phyloP scores from a whole-genome alignment of 2,329 filamentous ascomycete genomes.

The Sporothrix phasma region DNA sequence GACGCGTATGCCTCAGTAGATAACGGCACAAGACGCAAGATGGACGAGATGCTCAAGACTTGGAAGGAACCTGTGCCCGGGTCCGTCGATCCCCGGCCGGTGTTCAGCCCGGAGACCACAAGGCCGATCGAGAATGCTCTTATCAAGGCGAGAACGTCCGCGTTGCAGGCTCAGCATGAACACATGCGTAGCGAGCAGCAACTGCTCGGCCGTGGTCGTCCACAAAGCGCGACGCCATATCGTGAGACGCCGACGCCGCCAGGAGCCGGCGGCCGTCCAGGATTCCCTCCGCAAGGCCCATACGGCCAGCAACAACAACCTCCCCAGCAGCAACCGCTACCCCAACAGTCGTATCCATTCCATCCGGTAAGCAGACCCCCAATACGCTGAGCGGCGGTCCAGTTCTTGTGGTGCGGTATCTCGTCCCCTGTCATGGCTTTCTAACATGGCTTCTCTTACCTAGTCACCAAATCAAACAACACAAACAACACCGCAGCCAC shows the following conservation, averaged over 20 bases:
- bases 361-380: slow-evolving; percentile 18
- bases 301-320: slow-evolving; percentile 26
- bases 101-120: slow-evolving; percentile 80
- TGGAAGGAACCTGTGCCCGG: slow-evolving; percentile 97
- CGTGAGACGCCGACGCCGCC: slow-evolving; percentile 69
- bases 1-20: slow-evolving; percentile 89
- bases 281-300: slow-evolving; percentile 24
- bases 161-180: slow-evolving; percentile 49
- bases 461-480: slow-evolving; percentile 20
- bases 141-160: slow-evolving; percentile 63
- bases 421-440: neutral
- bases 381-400: neutral
- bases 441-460: neutral
- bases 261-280: slow-evolving; percentile 28
- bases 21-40: slow-evolving; percentile 68
- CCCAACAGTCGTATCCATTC: slow-evolving; percentile 23
- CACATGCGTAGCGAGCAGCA: slow-evolving; percentile 47
- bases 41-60: slow-evolving; percentile 95
- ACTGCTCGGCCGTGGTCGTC: slow-evolving; percentile 36
- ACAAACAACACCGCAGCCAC: slow-evolving; percentile 28
- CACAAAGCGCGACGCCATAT: slow-evolving; percentile 44
- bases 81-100: slow-evolving; percentile 82
- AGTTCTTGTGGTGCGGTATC: neutral
- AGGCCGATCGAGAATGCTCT: slow-evolving; percentile 89
- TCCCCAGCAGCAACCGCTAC: slow-evolving; percentile 21